These are phyloP conservation scores for Vinca minor DNA, from an alignment of 257 asterid genomes.

Conservation along the genomic window DNA sequence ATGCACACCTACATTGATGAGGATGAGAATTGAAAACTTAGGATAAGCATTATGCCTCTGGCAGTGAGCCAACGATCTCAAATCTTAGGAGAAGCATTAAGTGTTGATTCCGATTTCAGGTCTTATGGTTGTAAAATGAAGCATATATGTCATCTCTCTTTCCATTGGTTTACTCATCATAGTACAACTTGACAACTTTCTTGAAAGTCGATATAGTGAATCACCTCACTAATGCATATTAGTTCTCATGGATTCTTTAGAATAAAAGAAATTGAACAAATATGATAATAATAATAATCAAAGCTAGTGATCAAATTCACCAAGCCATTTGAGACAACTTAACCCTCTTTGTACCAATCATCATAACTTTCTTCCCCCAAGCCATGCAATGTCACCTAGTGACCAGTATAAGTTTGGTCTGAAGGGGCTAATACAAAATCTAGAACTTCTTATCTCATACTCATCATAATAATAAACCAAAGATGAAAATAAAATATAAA, in stretches of 20 bases:
- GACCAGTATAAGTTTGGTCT: too few relatives aligned
- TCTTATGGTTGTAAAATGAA: too few relatives aligned
- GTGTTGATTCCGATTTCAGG: too few relatives aligned
- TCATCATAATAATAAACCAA: not conserved
- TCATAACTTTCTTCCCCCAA: not conserved
- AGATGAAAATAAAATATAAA: not conserved
- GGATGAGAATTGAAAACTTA: too few relatives aligned
- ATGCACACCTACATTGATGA: too few relatives aligned
- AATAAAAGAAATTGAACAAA: not conserved
- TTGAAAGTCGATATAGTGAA: too few relatives aligned
- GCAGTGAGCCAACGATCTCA: not conserved
- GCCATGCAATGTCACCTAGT: not conserved
- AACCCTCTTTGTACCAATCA: not conserved
- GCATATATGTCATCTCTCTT: too few relatives aligned
- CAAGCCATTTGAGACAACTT: constrained; percentile 5
- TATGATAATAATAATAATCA: not conserved
- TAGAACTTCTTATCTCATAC: constrained; percentile 7
- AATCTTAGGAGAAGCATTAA: too few relatives aligned
- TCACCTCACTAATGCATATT: too few relatives aligned
- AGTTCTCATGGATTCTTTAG: not conserved
- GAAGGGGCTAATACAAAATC: not conserved
- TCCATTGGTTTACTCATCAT: too few relatives aligned
- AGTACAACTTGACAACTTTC: too few relatives aligned
- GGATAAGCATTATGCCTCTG: too few relatives aligned
- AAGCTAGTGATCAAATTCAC: constrained; percentile 13